Evolutionary conservation across 106 monocot species (phyloP).

Genomic region (Dendrobium catenatum): DNA sequence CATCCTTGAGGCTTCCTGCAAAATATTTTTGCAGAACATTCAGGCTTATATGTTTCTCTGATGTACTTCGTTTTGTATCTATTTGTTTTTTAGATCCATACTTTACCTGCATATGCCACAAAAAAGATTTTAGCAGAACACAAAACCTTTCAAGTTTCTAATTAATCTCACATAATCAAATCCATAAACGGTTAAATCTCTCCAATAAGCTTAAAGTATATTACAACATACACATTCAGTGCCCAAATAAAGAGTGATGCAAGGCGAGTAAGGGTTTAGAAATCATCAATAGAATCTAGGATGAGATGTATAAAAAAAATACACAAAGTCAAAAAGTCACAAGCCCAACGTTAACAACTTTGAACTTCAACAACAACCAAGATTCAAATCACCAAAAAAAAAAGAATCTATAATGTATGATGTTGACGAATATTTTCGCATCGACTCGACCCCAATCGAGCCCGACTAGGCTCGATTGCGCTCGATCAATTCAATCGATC

Average conservation of each 20-base stretch:
- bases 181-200: not conserved
- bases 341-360: too few relatives aligned
- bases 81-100: conserved; percentile 15
- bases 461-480: too few relatives aligned
- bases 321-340: too few relatives aligned
- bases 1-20: conserved; percentile 94
- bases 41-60: conserved; percentile 85
- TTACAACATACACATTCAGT: not conserved
- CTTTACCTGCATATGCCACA: conserved; percentile 22
- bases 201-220: not conserved
- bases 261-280: too few relatives aligned
- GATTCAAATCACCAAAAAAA: too few relatives aligned
- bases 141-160: not conserved
- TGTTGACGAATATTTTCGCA: too few relatives aligned
- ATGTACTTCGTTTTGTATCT: conserved; percentile 48
- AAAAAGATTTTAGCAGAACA: not conserved
- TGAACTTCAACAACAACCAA: too few relatives aligned
- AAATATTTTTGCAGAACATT: conserved; percentile 81
- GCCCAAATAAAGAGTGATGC: not conserved
- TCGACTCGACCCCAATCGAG: too few relatives aligned
- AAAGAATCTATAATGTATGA: too few relatives aligned
- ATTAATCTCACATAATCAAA: not conserved
- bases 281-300: too few relatives aligned
- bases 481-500: too few relatives aligned
- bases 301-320: too few relatives aligned